phyloP scores from a whole-genome alignment of 345 rosid species.

The Camelina sativa region DNA sequence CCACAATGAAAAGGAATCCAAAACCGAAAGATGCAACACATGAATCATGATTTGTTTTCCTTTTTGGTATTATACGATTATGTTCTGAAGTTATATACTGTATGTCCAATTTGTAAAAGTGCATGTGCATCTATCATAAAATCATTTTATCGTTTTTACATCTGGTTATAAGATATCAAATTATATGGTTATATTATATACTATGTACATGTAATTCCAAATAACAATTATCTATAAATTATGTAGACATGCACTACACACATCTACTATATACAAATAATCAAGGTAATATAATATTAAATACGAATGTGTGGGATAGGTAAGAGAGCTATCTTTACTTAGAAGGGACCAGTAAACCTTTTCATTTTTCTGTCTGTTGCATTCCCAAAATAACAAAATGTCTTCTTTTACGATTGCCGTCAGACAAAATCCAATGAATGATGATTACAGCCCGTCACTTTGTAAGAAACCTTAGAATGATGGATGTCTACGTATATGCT shows the following conservation, averaged over 20 bases:
- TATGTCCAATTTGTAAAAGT: neutral
- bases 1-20: constrained; percentile 28
- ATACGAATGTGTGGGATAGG: neutral
- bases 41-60: neutral
- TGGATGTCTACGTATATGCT: constrained; percentile 14
- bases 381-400: constrained; percentile 4
- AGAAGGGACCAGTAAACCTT: constrained; percentile 31
- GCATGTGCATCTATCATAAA: constrained; percentile 1
- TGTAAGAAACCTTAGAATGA: constrained; percentile 14
- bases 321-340: constrained; percentile 32
- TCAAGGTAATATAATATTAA: neutral
- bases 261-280: neutral
- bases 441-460: constrained; percentile 32
- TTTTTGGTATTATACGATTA: constrained; percentile 31
- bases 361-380: constrained; percentile 2
- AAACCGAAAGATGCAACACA: constrained; percentile 17
- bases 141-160: constrained; percentile 11
- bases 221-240: too few relatives aligned
- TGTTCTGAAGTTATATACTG: constrained; percentile 8
- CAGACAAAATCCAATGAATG: constrained; percentile 18
- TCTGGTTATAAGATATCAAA: neutral
- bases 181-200: too few relatives aligned
- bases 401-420: constrained; percentile 18
- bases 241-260: neutral
- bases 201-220: too few relatives aligned